Evolutionary conservation across 2,329 filamentous ascomycete species (phyloP), one percentile per base, ranked within the genome.

Genomic region (Blastomyces parvus): DNA sequence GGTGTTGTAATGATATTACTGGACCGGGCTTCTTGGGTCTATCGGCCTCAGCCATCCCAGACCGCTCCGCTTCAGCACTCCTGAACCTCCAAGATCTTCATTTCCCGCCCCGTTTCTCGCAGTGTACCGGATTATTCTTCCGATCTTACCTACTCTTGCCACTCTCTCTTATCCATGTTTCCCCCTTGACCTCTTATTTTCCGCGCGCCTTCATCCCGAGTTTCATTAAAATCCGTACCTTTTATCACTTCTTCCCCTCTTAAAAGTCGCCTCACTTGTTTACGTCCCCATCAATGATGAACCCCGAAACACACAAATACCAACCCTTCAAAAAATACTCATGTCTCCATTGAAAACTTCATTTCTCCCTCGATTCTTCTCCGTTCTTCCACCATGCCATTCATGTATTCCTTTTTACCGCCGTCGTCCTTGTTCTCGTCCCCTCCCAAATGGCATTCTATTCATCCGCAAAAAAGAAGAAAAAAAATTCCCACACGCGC

Each of bases 131-230:
- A n/a, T 58, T 58, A 48, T 59, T 46, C 11, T 59, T 66, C 66
- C 63, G 62, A 64, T 66, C 61, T 60, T 67, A 64, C 63, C 62
- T 65, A 65, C 65, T 64, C 64, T 64, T 63, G 61, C 61, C 64
- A 65, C 64, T 66, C 64, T 64, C 64, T 65, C 63, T 63, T 46
- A 64, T 64, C 66, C 30, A 64, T 64, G 48, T 60, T 68, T 57
- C 59, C 63, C 27, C 58, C 61, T 65, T 61, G 33, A 57, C 66
- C 62, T 61, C 67, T 66, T 62, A 61, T 56, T 59, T 62, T 61
- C 60, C 59, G 44, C 55, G 58, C 60, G 22, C 55, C 27, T 36
- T 58, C 50, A 44, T 30, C 27, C 50, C 53, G 48, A 56, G 33
- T 63, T 44, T 59, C 62, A 44, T 62, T 63, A 63, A 67, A 67